Evolutionary conservation across 257 asterid species (phyloP), one percentile per base, ranked within the genome.

Genomic region (Penstemon davidsonii): DNA sequence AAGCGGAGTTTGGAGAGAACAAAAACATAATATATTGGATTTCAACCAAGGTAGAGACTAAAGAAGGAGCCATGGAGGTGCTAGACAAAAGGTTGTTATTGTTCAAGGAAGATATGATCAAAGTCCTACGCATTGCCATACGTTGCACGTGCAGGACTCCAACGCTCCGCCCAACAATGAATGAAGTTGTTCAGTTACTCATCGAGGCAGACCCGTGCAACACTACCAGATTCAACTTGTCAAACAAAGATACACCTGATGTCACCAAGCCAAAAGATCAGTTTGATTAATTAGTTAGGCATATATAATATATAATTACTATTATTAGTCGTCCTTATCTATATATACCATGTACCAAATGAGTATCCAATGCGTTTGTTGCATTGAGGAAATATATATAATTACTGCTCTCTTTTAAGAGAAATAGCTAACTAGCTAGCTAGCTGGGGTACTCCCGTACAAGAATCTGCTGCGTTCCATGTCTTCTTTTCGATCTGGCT

Each of bases 1-100:
- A 91, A 82, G 76, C 85, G 0, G 95, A 86, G 74, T 91, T 83
- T 18, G 99, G 99, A 3, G 99, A 94, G 69, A 91, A 79, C 80
- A 91, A 82, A 82, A 87, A 88, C 79, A 87, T 94, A 63, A 80
- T 88, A 42, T 75, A 72, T 47, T 94, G 99, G 99, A 84, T 86
- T 54, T 79, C 88, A 5, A 78, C 79, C 2, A 88, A 85, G 64
- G 91, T 87, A 53, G 97, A 87, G 71, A 85, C 89, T 0, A 85
- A 76, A 68, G 95, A 84, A 72, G 99, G 90, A 33, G 85, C 82
- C 0, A 33, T 54, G 46, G 95, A 91, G 2, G 82, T 88, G 46
- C 47, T 94, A 8, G 99, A 94, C 70, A 78, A 81, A 43, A 80
- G 90, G 15, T 85, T 87, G 6, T 77, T 79, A 5, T 67, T 83